Base-by-base conservation (phyloP, 306 rosid species). In the Abrus pulchellus region DNA sequence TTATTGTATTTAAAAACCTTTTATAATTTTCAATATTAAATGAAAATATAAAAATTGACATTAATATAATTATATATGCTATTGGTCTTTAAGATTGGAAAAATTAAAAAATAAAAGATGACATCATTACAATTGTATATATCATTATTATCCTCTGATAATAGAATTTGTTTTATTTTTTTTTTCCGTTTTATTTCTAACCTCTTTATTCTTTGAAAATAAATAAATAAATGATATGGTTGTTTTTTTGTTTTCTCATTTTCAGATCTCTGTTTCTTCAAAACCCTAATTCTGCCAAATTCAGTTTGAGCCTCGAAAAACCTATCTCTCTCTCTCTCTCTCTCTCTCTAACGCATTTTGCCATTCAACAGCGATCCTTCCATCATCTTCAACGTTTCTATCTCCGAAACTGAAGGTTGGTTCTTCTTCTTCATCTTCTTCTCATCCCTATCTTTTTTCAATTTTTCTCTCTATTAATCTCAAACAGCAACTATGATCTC, bases 271-370 rank as follows among this genome's bases (percentile, higher is more conserved):
- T 74, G 54, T 76, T 40, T 69, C 83, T 74, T 86, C 93, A 86
- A 90, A 90, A 88, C 92, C 94, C 94, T 88, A 90, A 90, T 88
- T 88, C 86, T 60, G 66, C 74, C 89, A 64, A 86, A 82, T 88
- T 88, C 86, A 84, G 86, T 83, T 86, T 82, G 68, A 80, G 85
- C 94, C 92, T 88, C 81, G 89, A 71, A 87, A 88, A 84, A 75
- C 89, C 90, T 74, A 75, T 90, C 90, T 73, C 84, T 60, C 83
- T 56, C 32, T 47, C 41, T 54, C 76, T 80, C 64, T 75, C 80
- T 68, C 54, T 36, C 79, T 45, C 63, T 56, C 62, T 64, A 49
- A 68, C 90, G 70, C 20, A 68, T 73, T 72, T 76, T 62, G 33
- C 69, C 70, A 65, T 73, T 84, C 82, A 36, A 74, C 85, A 45